phyloP scores from a whole-genome alignment of 2,329 filamentous ascomycete species.

The Cercospora sojina region DNA sequence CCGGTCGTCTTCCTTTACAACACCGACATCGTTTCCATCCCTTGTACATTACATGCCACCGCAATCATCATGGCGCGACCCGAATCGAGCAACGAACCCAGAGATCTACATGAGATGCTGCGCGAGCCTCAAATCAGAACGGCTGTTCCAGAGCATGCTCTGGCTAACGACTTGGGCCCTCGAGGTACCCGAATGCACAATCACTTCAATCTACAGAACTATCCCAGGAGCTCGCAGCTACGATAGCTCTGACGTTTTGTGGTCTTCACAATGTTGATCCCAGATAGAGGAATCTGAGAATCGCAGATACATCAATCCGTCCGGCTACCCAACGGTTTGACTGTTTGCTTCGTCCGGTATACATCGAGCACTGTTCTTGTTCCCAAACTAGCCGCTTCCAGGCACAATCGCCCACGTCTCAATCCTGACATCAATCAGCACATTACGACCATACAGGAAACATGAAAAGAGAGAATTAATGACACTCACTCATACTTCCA shows the following conservation, averaged over 20 bases:
- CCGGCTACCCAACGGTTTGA: neutral
- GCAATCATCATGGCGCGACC: neutral
- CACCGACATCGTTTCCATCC: neutral
- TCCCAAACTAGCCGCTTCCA: neutral
- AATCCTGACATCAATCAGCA: conserved; percentile 12
- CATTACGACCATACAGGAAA: neutral
- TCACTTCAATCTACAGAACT: neutral
- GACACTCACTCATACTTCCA: conserved; percentile 19
- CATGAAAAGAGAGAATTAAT: neutral
- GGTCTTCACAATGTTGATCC: neutral
- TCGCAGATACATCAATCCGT: neutral
- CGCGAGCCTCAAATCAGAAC: neutral
- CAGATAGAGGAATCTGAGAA: neutral
- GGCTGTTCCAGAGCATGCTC: too few relatives aligned
- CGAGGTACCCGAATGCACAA: neutral
- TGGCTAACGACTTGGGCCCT: too few relatives aligned
- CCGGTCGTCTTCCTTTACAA: neutral
- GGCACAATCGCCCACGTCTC: conserved; percentile 25
- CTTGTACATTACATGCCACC: neutral
- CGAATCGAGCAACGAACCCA: too few relatives aligned
- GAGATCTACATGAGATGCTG: neutral
- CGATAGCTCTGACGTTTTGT: neutral
- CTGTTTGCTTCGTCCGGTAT: neutral
- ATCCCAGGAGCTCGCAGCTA: neutral
- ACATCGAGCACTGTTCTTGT: neutral